Base-by-base conservation (phyloP, 345 rosid genomes). In the Odontarrhena argentea region DNA sequence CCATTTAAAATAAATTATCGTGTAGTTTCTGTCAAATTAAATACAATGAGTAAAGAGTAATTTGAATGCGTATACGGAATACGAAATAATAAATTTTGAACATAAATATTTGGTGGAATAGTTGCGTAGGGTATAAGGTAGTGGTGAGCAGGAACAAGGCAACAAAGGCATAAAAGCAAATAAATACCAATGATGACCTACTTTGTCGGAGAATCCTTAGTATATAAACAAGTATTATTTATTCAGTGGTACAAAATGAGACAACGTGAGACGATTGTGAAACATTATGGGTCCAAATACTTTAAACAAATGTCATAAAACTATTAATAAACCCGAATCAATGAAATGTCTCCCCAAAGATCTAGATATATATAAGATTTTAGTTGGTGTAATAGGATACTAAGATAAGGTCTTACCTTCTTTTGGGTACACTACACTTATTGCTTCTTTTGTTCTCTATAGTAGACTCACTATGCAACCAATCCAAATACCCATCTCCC, bases 171-270 rank as follows among this genome's bases (percentile, higher is more conserved):
- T 55, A 51, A 58, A 63, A 71, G 51, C 26, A 65, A 73, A 44
- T 73, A 35, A 73, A 73, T 65, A 65, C 34, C n/a, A 73, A 73
- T 59, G 60, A 56, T 66, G 72, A 66, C 72, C 60, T 73, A 66
- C 56, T 2, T 44, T 73, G 77, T 73, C 77, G 77, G 77, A 58
- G 72, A 73, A 73, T 73, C 77, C 77, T 59, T 52, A 66, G 60
- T 11, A 59, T 11, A 59, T 73, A 73, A 65, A 60, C 71, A 15
- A 73, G 61, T 73, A 58, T 66, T 11, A 58, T 66, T 10, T 73
- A 47, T 66, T 28, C 66, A 43, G 68, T 73, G 77, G 77, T 12
- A 73, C 71, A 59, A 35, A 73, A 59, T 52, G 50, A 52, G 46
- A 73, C 77, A 73, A 73, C 72, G 71, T 73, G 55, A 73, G 72